Evolutionary conservation across 306 rosid species (phyloP).

Genomic region (Castanopsis chinensis): DNA sequence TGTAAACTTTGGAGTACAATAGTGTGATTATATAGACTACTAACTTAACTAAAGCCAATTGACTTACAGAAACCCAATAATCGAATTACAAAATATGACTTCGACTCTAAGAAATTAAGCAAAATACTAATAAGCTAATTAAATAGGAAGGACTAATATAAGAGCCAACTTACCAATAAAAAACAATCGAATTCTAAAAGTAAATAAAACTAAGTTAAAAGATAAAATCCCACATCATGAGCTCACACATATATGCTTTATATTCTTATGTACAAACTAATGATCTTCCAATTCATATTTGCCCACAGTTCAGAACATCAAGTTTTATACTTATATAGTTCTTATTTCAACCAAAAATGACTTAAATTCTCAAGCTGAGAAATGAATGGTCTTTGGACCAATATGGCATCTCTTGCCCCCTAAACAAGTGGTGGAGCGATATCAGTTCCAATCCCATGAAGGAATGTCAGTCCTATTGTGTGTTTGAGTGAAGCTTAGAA

Average conservation of each 20-base stretch:
- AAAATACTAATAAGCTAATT: no score
- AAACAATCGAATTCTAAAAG: no score
- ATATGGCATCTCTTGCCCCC: background rate
- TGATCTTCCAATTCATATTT: background rate
- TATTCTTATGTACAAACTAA: background rate
- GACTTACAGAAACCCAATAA: no score
- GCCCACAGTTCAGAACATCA: background rate
- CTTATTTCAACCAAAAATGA: background rate
- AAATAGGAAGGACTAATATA: no score
- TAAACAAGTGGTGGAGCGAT: background rate
- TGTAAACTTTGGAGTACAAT: no score
- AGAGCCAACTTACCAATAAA: no score
- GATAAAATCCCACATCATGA: background rate
- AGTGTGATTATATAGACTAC: no score
- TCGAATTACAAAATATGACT: no score
- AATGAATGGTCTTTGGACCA: background rate
- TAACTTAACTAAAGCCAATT: no score
- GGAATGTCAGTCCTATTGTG: background rate
- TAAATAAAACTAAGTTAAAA: no score
- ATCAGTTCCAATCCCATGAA: background rate
- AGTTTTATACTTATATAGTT: background rate
- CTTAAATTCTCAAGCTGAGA: background rate
- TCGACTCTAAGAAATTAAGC: no score
- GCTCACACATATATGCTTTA: background rate
- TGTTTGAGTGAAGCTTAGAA: background rate